phyloP scores from a whole-genome alignment of 371 early-diverging fungal genomes.

The Coemansia sp. region DNA sequence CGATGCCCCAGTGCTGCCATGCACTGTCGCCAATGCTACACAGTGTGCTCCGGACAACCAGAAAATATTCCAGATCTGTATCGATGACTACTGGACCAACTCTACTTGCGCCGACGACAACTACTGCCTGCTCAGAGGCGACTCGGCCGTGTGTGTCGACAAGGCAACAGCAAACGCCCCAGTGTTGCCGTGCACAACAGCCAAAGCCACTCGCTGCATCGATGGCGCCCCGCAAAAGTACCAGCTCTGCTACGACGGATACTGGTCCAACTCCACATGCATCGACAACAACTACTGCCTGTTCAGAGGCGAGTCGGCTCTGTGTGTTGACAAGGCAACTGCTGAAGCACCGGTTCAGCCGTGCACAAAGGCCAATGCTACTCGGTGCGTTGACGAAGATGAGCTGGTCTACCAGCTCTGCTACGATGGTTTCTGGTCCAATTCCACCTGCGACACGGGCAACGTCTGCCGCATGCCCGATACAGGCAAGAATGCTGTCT shows the following conservation, averaged over 20 bases:
- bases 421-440: slow-evolving; percentile 34
- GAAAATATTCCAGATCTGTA: slow-evolving; percentile 30
- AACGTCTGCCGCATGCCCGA: slow-evolving; percentile 36
- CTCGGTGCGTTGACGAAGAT: slow-evolving; percentile 17
- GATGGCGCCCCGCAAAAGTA: slow-evolving; percentile 6
- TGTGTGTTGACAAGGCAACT: slow-evolving; percentile 25
- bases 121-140: slow-evolving; percentile 15
- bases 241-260: slow-evolving; percentile 27
- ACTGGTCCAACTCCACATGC: slow-evolving; percentile 30
- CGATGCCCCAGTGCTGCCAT: slow-evolving; percentile 29
- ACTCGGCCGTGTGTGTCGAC: slow-evolving; percentile 21
- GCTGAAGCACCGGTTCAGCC: slow-evolving; percentile 37
- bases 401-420: slow-evolving; percentile 39
- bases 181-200: slow-evolving; percentile 10
- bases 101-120: slow-evolving; percentile 31
- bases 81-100: slow-evolving; percentile 41
- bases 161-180: slow-evolving; percentile 32
- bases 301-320: slow-evolving; percentile 21
- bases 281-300: slow-evolving; percentile 26
- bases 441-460: slow-evolving; percentile 29
- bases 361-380: slow-evolving; percentile 16
- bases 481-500: slow-evolving; percentile 23
- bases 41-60: slow-evolving; percentile 28
- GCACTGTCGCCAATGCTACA: slow-evolving; percentile 20
- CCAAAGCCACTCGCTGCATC: slow-evolving; percentile 28